Base-by-base conservation (phyloP, 208 protist genomes). In the Trypanosoma platydactyli region DNA sequence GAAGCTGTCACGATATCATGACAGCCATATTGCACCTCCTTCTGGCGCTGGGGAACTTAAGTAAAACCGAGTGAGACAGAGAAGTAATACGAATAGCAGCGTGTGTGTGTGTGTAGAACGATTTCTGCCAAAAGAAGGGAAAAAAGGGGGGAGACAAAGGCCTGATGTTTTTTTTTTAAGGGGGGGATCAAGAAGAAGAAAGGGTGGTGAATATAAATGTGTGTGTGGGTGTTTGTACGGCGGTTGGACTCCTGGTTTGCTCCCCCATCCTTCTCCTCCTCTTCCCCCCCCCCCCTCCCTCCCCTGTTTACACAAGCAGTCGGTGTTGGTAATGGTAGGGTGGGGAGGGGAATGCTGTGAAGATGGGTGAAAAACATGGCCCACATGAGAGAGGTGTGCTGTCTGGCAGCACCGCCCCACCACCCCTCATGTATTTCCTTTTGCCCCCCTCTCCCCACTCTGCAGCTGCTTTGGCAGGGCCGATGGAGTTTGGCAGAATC, bases 21-120 rank as follows among this genome's bases (percentile, higher is more conserved):
- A 70, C 27, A 82, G 72, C 48, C 77, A 82, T 53, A 58, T 82
- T 58, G 46, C 59, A 40, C 59, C 65, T 33, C 7, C 44, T 24
- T 12, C 54, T 41, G 35, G 33, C n/a, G 46, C 30, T 40, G 51
- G 18, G 30, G 38, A 54, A 24, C 15, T 54, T 29, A 55, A 59
- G n/a, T 15, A 12, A 44, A 15, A 40, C 2, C 59, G 30, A 44
- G 54, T 35, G 24, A 46, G 49, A 55, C n/a, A 58, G 5, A 68
- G 40, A 25, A 2, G 49, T 33, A 33, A 40, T 5, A 16, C 16
- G 18, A 54, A 20, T 41, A 13, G 22, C 18, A 5, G 33, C 9
- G 11, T 16, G n/a, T 48, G 11, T 16, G n/a, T 48, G 18, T 35
- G 33, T 25, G n/a, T 35, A 16, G n/a, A 9, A 12, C 13, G 50